A percentile compares a stretch with the other conserved stretches of the same genome.
phyloP scores from a whole-genome alignment of 306 rosid genomes.

The Castanea sativa region DNA sequence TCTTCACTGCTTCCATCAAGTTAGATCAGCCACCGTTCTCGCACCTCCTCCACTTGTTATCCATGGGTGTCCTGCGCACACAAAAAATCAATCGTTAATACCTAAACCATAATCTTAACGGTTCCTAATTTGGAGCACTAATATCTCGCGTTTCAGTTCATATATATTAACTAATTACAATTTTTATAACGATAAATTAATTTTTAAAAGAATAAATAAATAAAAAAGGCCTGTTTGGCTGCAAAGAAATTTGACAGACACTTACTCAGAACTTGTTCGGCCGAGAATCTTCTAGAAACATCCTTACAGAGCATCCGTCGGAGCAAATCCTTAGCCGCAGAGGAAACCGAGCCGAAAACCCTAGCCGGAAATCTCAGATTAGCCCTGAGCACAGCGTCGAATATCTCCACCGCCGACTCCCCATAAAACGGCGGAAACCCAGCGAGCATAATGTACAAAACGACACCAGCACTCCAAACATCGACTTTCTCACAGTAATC shows the following conservation, averaged over 20 bases:
- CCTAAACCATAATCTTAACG: background rate
- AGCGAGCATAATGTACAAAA: slow-evolving; percentile 58
- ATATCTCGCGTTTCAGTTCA: too few species aligned
- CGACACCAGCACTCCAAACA: slow-evolving; percentile 84
- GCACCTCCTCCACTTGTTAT: slow-evolving; percentile 32
- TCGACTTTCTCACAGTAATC: slow-evolving; percentile 66
- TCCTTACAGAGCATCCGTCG: slow-evolving; percentile 65
- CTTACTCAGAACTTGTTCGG: slow-evolving; percentile 67
- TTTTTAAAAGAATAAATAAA: too few species aligned
- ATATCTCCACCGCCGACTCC: slow-evolving; percentile 54
- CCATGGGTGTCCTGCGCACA: slow-evolving; percentile 63
- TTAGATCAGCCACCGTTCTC: slow-evolving; percentile 20
- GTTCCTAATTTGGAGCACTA: background rate
- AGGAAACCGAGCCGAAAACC: slow-evolving; percentile 43
- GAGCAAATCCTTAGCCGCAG: slow-evolving; percentile 58
- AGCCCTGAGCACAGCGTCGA: slow-evolving; percentile 53
- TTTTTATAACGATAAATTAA: too few species aligned
- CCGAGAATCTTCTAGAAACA: slow-evolving; percentile 57
- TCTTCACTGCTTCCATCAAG: background rate
- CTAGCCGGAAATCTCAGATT: slow-evolving; percentile 59
- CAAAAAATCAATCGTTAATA: background rate
- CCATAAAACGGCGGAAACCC: slow-evolving; percentile 68
- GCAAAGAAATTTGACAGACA: background rate
- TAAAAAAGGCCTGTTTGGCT: background rate
- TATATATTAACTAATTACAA: too few species aligned